phyloP scores from a whole-genome alignment of 1,284 basidiomycete genomes.

The Ustilago nuda region DNA sequence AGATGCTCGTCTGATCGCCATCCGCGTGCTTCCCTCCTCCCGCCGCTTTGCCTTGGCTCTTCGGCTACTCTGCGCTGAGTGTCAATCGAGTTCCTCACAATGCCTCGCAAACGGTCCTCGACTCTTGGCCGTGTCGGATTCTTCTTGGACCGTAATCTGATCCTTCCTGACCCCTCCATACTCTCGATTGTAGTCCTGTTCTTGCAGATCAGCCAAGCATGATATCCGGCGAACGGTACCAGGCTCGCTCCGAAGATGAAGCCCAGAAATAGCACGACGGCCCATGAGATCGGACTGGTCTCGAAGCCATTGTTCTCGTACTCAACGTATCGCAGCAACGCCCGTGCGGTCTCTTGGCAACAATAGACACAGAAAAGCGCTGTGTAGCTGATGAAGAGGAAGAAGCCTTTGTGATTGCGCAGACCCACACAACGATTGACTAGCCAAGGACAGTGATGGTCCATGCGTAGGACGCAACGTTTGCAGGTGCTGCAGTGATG shows the following conservation, averaged over 20 bases:
- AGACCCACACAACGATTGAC: slow-evolving; percentile 72
- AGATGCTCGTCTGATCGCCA: slow-evolving; percentile 58
- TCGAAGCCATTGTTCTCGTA: slow-evolving; percentile 59
- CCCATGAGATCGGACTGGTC: slow-evolving; percentile 67
- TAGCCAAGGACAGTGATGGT: slow-evolving; percentile 72
- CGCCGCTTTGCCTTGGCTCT: not conserved
- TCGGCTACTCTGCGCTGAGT: not conserved
- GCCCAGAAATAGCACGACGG: slow-evolving; percentile 63
- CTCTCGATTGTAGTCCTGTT: slow-evolving; percentile 70
- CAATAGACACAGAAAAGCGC: slow-evolving; percentile 60
- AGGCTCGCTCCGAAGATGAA: slow-evolving; percentile 61
- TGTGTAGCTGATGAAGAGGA: slow-evolving; percentile 68
- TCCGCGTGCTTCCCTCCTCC: not conserved
- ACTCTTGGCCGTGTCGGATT: slow-evolving; percentile 25
- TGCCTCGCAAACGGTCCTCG: slow-evolving; percentile 37
- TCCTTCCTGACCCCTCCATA: slow-evolving; percentile 66
- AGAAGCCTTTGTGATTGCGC: slow-evolving; percentile 69
- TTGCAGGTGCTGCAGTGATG: slow-evolving; percentile 66
- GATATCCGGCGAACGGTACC: slow-evolving; percentile 61
- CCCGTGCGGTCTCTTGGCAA: slow-evolving; percentile 51
- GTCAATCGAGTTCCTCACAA: slow-evolving; percentile 21
- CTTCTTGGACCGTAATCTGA: slow-evolving; percentile 35
- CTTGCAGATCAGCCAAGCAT: slow-evolving; percentile 66
- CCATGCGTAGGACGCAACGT: slow-evolving; percentile 61
- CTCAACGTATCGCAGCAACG: slow-evolving; percentile 48